A percentile compares a stretch with the other conserved stretches of the same genome.
phyloP scores from a whole-genome alignment of 2,329 filamentous ascomycete species.

The Gyromitra esculenta region DNA sequence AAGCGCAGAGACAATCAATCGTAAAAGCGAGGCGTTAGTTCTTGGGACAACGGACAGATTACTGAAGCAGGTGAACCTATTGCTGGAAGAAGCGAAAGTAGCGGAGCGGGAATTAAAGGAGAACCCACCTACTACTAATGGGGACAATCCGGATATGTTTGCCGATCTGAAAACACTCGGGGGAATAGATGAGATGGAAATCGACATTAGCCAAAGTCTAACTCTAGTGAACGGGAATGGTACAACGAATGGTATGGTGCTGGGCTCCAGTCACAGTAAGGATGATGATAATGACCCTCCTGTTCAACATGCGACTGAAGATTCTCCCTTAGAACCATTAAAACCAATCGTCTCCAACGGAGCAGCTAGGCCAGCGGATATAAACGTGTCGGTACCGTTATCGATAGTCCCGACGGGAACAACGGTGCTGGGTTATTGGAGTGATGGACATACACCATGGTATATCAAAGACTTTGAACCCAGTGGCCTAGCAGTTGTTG shows the following conservation, averaged over 20 bases:
- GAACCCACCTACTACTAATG: conserved; percentile 13
- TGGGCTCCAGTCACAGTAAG: conserved; percentile 4
- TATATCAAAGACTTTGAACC: conserved; percentile 85
- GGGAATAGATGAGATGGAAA: conserved; percentile 33
- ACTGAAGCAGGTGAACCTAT: conserved; percentile 22
- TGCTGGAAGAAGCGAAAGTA: conserved; percentile 31
- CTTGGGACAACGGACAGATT: conserved; percentile 24
- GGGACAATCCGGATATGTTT: conserved; percentile 8
- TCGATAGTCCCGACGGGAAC: not conserved
- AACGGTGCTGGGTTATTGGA: conserved; percentile 56
- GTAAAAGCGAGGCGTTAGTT: conserved; percentile 35
- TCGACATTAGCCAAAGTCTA: conserved; percentile 15
- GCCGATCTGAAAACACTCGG: conserved; percentile 8
- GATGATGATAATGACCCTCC: not conserved
- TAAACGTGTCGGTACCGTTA: not conserved
- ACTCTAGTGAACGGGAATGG: not conserved
- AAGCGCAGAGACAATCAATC: conserved; percentile 9
- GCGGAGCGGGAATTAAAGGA: conserved; percentile 32
- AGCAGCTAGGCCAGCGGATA: not conserved
- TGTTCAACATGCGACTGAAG: conserved; percentile 8
- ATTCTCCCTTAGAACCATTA: conserved; percentile 14
- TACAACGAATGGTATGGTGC: conserved; percentile 4
- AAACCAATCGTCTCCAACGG: not conserved
- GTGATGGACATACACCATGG: conserved; percentile 84
- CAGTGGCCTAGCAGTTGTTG: conserved; percentile 64